Evolutionary conservation across 2,329 filamentous ascomycete species (phyloP), one percentile per base, ranked within the genome.

Genomic region (Trichoderma sp.): DNA sequence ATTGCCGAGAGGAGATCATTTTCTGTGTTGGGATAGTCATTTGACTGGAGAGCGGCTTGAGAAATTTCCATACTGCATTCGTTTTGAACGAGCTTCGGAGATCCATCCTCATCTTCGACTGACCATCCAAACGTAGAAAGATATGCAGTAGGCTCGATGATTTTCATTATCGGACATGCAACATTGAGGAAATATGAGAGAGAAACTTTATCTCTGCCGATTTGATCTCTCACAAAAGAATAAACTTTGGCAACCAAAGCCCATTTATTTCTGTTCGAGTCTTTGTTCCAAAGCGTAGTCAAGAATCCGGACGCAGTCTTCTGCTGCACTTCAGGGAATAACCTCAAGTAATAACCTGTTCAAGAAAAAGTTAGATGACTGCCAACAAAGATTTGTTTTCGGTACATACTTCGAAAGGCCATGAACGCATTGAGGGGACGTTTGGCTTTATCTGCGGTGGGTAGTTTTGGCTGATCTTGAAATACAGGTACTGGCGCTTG

Each of bases 161-260:
- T 79, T 29, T 81, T 80, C 75, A 87, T 83, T 65, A 82, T 76
- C 56, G 82, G 81, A 69, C 82, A 82, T 58, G 80, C 81, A 70
- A 84, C 72, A 19, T 72, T 71, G 57, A 87, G 79, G 76, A 86
- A 87, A 11, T 79, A 75, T 59, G 83, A 79, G 47, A 88, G 78
- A 56, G 82, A 79, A 29, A 84, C 81, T 37, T 81, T 78, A 27
- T 78, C 76, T 71, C 83, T 83, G 73, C 84, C 83, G 64, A 83
- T 75, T 56, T 82, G 78, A 72, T 87, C 85, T 59, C 85, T 82
- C 59, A 86, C 79, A 70, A 82, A 80, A 37, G 85, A 87, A 79
- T 86, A 88, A 21, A 85, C 83, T 74, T 86, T 86, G 59, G 85
- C 83, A 69, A 87, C 76, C 70, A 88, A 77, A 59, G 80, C 80